These are phyloP conservation scores for Pyrenopolyporus hunteri DNA, from an alignment of 495 filamentous ascomycete species.

Conservation along the genomic window DNA sequence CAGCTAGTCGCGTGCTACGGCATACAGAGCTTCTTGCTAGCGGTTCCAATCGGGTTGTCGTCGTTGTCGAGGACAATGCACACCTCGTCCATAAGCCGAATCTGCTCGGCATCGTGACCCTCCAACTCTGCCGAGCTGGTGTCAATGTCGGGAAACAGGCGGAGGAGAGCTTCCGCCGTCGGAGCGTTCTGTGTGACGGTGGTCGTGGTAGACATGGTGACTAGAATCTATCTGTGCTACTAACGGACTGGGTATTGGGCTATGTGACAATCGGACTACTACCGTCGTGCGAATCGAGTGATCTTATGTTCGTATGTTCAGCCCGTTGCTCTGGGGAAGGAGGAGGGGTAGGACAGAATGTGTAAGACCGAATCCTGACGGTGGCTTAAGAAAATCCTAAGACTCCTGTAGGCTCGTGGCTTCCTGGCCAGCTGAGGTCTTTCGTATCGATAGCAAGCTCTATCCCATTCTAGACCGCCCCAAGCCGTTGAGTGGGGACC, in stretches of 20 bases:
- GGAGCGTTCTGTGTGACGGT: slow-evolving; percentile 58
- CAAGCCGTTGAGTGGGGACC: too few species aligned
- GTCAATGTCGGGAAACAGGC: slow-evolving; percentile 94
- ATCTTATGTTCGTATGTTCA: neutral
- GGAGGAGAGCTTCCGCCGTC: slow-evolving; percentile 84
- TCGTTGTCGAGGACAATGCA: slow-evolving; percentile 96
- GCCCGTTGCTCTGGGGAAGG: slow-evolving; percentile 4
- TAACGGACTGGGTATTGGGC: too few species aligned
- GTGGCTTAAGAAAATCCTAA: too few species aligned
- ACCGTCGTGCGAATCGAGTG: too few species aligned
- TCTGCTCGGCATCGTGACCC: slow-evolving; percentile 97
- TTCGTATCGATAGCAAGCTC: slow-evolving; percentile 23
- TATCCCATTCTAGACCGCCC: too few species aligned
- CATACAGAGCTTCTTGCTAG: slow-evolving; percentile 97
- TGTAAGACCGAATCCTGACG: too few species aligned
- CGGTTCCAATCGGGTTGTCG: slow-evolving; percentile 92
- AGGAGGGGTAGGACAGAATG: slow-evolving; percentile 2
- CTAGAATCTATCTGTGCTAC: slow-evolving; percentile 11
- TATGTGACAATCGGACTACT: too few species aligned
- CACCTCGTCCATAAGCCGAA: slow-evolving; percentile 97
- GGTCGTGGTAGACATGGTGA: slow-evolving; percentile 48
- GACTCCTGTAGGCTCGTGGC: too few species aligned
- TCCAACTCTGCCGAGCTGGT: slow-evolving; percentile 76
- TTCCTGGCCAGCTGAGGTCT: neutral
- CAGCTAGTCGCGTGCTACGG: slow-evolving; percentile 16